Percentiles rank a stretch among this genome's conserved stretches.
These are phyloP conservation scores for Zasmidium cellare DNA, from an alignment of 2,329 filamentous ascomycete genomes.

Conservation along the genomic window DNA sequence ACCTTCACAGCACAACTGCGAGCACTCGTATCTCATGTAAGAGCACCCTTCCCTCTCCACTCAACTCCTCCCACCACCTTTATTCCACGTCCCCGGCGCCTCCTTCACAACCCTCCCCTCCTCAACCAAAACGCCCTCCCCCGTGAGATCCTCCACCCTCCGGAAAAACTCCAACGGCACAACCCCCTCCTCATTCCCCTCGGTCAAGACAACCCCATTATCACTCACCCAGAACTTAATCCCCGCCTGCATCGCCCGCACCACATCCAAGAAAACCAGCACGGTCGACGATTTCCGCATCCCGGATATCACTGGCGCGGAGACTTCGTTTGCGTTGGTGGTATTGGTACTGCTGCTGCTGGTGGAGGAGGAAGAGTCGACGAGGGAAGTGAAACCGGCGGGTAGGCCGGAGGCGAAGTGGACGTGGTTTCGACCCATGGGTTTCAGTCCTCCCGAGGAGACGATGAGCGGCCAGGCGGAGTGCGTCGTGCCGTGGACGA, in stretches of 20 bases:
- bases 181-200: constrained; percentile 57
- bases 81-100: constrained; percentile 59
- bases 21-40: too few relatives aligned
- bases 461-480: constrained; percentile 75
- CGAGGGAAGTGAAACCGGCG: constrained; percentile 42
- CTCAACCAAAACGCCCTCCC: constrained; percentile 66
- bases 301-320: constrained; percentile 61
- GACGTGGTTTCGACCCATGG: constrained; percentile 84
- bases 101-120: constrained; percentile 67
- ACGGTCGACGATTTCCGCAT: constrained; percentile 58
- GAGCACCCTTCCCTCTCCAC: not conserved
- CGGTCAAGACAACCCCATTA: constrained; percentile 49
- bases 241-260: constrained; percentile 74
- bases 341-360: too few relatives aligned
- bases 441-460: constrained; percentile 71
- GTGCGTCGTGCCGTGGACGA: constrained; percentile 89
- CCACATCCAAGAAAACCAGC: constrained; percentile 77
- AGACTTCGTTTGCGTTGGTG: constrained; percentile 6
- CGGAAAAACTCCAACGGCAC: constrained; percentile 69
- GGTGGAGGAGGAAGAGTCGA: too few relatives aligned
- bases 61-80: constrained; percentile 40
- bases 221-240: constrained; percentile 59
- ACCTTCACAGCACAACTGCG: too few relatives aligned
- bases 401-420: constrained; percentile 82
- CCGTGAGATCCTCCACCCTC: constrained; percentile 64